phyloP scores from a whole-genome alignment of 192 early-diverging fungal species.

The Podila verticillata region DNA sequence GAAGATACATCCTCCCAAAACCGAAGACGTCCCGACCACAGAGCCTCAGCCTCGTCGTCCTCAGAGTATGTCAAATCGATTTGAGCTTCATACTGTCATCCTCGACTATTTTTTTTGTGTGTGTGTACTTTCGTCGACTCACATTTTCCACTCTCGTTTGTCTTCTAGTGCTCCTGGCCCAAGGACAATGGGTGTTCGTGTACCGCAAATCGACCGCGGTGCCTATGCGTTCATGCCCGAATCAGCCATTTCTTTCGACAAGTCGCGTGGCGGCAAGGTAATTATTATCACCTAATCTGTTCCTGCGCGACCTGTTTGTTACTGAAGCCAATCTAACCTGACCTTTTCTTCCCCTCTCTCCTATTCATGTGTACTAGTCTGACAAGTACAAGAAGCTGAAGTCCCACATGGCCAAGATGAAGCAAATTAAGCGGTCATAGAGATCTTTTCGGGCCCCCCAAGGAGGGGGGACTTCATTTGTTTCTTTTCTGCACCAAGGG shows the following conservation, averaged over 20 bases:
- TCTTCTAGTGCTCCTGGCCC: constrained; percentile 4
- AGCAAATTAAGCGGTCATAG: constrained; percentile 45
- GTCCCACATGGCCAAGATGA: constrained; percentile 54
- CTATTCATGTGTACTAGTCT: constrained; percentile 1
- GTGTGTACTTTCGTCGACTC: not conserved
- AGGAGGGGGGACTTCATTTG: not conserved
- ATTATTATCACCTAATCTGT: not conserved
- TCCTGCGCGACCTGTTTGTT: not conserved
- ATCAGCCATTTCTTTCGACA: constrained; percentile 43
- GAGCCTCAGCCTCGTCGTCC: constrained; percentile 4
- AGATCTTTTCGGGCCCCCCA: not conserved
- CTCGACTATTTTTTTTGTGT: no score
- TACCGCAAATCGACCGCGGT: constrained; percentile 39
- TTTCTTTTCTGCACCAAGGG: not conserved
- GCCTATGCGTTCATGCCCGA: constrained; percentile 40
- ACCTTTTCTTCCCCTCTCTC: not conserved
- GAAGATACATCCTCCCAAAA: constrained; percentile 3
- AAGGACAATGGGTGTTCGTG: constrained; percentile 31
- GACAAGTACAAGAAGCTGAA: constrained; percentile 52
- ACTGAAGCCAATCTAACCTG: no score
- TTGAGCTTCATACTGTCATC: not conserved
- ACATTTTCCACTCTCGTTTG: not conserved
- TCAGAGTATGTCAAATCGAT: constrained; percentile 14
- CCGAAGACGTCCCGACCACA: constrained; percentile 17
- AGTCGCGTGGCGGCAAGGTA: constrained; percentile 47